Conservation (phyloP, 805 yeast genomes). For the Blastobotrys peoriensis region DNA sequence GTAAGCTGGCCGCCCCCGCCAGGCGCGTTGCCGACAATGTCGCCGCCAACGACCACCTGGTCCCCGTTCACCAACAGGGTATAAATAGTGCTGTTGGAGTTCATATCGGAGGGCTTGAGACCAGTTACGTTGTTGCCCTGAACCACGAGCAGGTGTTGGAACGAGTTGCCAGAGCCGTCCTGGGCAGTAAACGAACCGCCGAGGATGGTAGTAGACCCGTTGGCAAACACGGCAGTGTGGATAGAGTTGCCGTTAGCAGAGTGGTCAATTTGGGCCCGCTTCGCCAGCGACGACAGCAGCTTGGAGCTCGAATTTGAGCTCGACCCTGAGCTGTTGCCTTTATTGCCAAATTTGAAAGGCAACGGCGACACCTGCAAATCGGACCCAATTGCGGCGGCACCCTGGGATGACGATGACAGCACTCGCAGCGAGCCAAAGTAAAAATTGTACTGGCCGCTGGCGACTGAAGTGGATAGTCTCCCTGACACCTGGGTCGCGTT, state of each 20-base stretch:
- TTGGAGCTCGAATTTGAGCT: neutral
- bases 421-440: constrained; percentile 29
- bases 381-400: constrained; percentile 21
- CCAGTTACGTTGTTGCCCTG: constrained; percentile 25
- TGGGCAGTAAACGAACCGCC: constrained; percentile 52
- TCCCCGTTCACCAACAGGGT: constrained; percentile 22
- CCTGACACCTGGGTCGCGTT: constrained; percentile 12
- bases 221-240: constrained; percentile 37
- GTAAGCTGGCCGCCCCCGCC: constrained; percentile 18
- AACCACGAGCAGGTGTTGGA: constrained; percentile 26
- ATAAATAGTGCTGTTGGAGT: constrained; percentile 19
- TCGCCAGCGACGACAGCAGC: neutral
- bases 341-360: constrained; percentile 15
- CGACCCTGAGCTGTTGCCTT: too few relatives aligned
- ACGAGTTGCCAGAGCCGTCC: constrained; percentile 23
- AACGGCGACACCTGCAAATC: constrained; percentile 15
- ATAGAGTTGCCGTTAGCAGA: constrained; percentile 21
- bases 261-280: neutral
- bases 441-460: constrained; percentile 13
- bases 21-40: constrained; percentile 22
- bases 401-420: constrained; percentile 22
- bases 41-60: constrained; percentile 30
- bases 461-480: constrained; percentile 11
- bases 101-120: constrained; percentile 14
- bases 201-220: constrained; percentile 45